A percentile compares a stretch with the other conserved stretches of the same genome.
Conservation (phyloP, 768 basidiomycete genomes). For the Boletus barrowsii region DNA sequence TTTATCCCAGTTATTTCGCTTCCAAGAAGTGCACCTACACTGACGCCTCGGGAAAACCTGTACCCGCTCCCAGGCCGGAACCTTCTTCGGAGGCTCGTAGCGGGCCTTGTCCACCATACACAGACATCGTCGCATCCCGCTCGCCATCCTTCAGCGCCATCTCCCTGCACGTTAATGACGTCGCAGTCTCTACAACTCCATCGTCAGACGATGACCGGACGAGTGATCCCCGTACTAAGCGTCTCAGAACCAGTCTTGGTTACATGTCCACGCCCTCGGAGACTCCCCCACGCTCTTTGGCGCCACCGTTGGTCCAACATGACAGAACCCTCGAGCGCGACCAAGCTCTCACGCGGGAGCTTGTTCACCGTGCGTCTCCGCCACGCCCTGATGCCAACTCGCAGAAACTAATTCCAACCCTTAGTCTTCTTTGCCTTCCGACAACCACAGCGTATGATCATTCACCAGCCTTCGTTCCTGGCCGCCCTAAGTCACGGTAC, state of each 20-base stretch:
- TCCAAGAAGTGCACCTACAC: slow-evolving; percentile 81
- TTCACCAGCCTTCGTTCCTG: slow-evolving; percentile 78
- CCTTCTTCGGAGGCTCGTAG: slow-evolving; percentile 25
- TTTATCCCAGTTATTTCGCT: slow-evolving; percentile 62
- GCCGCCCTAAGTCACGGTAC: slow-evolving; percentile 61
- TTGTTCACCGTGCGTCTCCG: slow-evolving; percentile 61
- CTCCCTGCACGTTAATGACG: slow-evolving; percentile 13
- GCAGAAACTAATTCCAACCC: slow-evolving; percentile 1
- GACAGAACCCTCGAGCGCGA: slow-evolving; percentile 53
- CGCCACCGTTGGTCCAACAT: slow-evolving; percentile 31
- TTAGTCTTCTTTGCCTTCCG: slow-evolving; percentile 81
- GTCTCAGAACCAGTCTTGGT: slow-evolving; percentile 42
- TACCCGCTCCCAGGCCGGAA: slow-evolving; percentile 61
- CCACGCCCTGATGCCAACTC: not conserved
- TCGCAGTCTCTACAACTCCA: slow-evolving; percentile 9
- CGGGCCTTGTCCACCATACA: slow-evolving; percentile 13
- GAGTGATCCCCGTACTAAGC: slow-evolving; percentile 46
- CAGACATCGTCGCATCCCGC: slow-evolving; percentile 10
- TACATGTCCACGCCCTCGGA: slow-evolving; percentile 36
- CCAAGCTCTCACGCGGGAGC: slow-evolving; percentile 62
- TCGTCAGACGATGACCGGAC: slow-evolving; percentile 41
- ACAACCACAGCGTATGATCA: slow-evolving; percentile 70
- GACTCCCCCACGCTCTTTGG: slow-evolving; percentile 34
- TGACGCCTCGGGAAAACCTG: slow-evolving; percentile 73
- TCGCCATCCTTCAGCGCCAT: slow-evolving; percentile 12